phyloP scores from a whole-genome alignment of 345 rosid genomes.

The Toxicodendron radicans region DNA sequence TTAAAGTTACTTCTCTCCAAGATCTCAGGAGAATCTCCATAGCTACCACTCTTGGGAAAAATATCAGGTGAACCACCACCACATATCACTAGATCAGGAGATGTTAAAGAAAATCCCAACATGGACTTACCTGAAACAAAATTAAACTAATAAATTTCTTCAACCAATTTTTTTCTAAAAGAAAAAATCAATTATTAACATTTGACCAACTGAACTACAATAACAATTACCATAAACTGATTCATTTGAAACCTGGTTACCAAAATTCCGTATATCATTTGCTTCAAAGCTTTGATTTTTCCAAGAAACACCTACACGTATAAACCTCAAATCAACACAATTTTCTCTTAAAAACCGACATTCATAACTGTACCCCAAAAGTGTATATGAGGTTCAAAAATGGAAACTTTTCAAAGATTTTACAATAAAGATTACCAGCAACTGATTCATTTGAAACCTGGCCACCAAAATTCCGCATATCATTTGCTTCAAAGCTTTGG shows the following conservation, averaged over 20 bases:
- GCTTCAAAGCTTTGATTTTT: slow-evolving; percentile 11
- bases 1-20: slow-evolving; percentile 21
- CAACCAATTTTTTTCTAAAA: not conserved
- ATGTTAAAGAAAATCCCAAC: slow-evolving; percentile 63
- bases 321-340: not conserved
- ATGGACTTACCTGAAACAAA: slow-evolving; percentile 49
- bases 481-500: slow-evolving; percentile 9
- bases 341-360: too few relatives aligned
- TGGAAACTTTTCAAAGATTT: not conserved
- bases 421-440: slow-evolving; percentile 16
- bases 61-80: slow-evolving; percentile 71
- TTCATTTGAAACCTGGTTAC: slow-evolving; percentile 11
- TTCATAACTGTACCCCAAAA: too few relatives aligned
- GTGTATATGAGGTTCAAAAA: not conserved
- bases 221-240: slow-evolving; percentile 21
- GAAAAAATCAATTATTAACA: not conserved
- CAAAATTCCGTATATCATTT: slow-evolving; percentile 4
- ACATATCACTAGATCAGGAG: slow-evolving; percentile 75
- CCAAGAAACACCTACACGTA: slow-evolving; percentile 16
- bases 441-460: slow-evolving; percentile 11
- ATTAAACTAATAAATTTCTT: not conserved
- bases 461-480: slow-evolving; percentile 1
- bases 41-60: slow-evolving; percentile 22
- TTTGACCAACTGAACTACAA: too few relatives aligned
- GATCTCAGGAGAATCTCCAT: slow-evolving; percentile 50